A percentile compares a stretch with the other conserved stretches of the same genome.
Evolutionary conservation across 2,329 filamentous ascomycete genomes (phyloP).

Genomic region (Ophiostoma perfectum): DNA sequence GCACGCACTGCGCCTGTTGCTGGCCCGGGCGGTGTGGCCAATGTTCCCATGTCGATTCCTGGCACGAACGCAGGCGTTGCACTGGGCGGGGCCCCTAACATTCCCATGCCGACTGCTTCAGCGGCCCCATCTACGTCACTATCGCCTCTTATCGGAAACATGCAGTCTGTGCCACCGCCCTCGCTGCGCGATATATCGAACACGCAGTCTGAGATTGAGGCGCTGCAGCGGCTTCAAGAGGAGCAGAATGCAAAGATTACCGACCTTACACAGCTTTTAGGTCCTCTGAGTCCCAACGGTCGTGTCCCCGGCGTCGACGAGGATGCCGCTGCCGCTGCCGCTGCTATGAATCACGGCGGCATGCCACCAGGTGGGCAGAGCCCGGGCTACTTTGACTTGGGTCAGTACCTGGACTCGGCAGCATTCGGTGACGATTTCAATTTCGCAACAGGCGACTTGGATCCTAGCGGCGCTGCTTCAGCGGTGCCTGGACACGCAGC

Average conservation of each 20-base stretch:
- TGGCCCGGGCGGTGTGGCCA: constrained; percentile 19
- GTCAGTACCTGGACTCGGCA: constrained; percentile 44
- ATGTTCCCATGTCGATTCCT: constrained; percentile 16
- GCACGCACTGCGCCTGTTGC: constrained; percentile 9
- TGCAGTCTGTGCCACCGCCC: constrained; percentile 45
- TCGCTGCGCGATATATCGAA: constrained; percentile 59
- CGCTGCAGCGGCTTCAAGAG: constrained; percentile 70
- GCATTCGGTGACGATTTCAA: constrained; percentile 47
- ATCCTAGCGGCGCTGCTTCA: constrained; percentile 28
- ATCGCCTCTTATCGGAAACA: constrained; percentile 46
- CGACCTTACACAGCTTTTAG: constrained; percentile 66
- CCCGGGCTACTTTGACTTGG: constrained; percentile 41
- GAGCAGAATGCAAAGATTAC: constrained; percentile 74
- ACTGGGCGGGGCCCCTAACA: constrained; percentile 14
- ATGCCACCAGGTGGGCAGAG: constrained; percentile 26
- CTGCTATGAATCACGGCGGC: neutral
- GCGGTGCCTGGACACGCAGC: neutral
- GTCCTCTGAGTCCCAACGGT: constrained; percentile 74
- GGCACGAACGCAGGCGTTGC: neutral
- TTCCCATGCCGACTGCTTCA: neutral
- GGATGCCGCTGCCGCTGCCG: constrained; percentile 26
- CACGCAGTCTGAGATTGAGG: constrained; percentile 70
- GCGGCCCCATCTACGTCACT: constrained; percentile 27
- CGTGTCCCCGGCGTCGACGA: constrained; percentile 65
- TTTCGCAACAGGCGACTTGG: constrained; percentile 39